Evolutionary conservation across 169 alveolate genomes (phyloP).

Genomic region (Plasmodium fragile): DNA sequence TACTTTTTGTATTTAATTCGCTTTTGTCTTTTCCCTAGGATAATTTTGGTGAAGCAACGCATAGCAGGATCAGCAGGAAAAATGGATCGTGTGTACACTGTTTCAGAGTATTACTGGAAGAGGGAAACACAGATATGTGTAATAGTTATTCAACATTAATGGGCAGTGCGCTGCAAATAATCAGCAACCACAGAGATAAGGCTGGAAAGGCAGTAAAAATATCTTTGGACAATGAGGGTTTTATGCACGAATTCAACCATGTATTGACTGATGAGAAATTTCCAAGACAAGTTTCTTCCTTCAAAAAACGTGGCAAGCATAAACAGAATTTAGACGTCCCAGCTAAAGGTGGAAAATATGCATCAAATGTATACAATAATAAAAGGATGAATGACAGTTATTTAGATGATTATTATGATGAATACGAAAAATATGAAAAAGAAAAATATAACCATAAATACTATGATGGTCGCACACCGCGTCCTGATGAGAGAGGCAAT

Average conservation of each 20-base stretch:
- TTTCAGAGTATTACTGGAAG: too few species aligned
- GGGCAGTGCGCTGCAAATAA: too few species aligned
- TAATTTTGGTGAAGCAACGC: too few species aligned
- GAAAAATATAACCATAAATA: background rate
- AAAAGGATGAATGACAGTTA: background rate
- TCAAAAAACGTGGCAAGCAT: background rate
- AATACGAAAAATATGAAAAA: background rate
- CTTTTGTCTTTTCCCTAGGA: too few species aligned
- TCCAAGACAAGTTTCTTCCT: background rate
- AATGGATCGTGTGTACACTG: too few species aligned
- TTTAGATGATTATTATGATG: background rate
- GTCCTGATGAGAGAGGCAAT: background rate
- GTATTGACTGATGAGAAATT: background rate
- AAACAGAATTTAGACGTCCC: background rate
- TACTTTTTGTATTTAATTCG: too few species aligned
- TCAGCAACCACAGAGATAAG: background rate
- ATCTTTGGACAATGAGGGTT: background rate
- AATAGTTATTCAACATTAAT: too few species aligned
- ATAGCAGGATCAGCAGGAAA: too few species aligned
- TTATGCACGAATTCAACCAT: background rate
- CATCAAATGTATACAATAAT: background rate
- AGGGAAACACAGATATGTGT: too few species aligned
- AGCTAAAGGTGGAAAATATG: background rate
- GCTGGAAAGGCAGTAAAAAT: background rate
- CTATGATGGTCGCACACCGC: background rate